Conservation (phyloP, 257 asterid species). For the Linaria vulgaris region DNA sequence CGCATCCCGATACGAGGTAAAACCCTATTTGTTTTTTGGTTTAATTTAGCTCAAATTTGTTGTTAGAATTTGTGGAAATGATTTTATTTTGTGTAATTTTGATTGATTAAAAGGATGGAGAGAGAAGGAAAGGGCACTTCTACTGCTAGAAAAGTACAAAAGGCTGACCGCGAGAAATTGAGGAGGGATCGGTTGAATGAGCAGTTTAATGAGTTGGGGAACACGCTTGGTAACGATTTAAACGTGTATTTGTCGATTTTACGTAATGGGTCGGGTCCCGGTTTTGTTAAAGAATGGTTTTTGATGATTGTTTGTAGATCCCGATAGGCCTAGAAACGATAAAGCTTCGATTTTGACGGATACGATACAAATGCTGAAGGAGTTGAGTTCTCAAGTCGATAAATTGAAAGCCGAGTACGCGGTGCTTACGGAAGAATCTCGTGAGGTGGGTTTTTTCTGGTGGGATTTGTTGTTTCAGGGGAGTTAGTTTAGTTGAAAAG, state of each 20-base stretch:
- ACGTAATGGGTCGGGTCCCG: slow-evolving; percentile 16
- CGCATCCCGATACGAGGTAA: slow-evolving; percentile 62
- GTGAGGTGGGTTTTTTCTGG: slow-evolving; percentile 58
- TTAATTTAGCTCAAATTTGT: not conserved
- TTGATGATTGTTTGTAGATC: slow-evolving; percentile 62
- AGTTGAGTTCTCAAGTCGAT: slow-evolving; percentile 75
- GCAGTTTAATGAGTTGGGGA: slow-evolving; percentile 86
- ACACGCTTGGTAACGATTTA: slow-evolving; percentile 61
- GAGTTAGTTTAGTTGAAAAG: slow-evolving; percentile 22
- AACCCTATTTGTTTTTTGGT: slow-evolving; percentile 10
- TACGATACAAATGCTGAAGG: slow-evolving; percentile 87
- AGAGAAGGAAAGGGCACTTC: slow-evolving; percentile 58
- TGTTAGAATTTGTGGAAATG: not conserved
- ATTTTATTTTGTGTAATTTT: not conserved
- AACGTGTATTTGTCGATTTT: not conserved
- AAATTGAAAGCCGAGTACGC: slow-evolving; percentile 77
- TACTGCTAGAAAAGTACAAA: slow-evolving; percentile 85
- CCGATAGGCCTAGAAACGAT: slow-evolving; percentile 96
- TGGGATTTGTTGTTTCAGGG: not conserved
- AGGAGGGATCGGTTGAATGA: slow-evolving; percentile 98
- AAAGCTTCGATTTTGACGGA: slow-evolving; percentile 96
- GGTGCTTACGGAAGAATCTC: slow-evolving; percentile 82
- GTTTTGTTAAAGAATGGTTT: not conserved
- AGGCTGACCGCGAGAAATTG: slow-evolving; percentile 94
- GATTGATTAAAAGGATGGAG: slow-evolving; percentile 48